These are phyloP conservation scores for Striga hermonthica DNA, from an alignment of 305 asterid genomes.

Conservation along the genomic window DNA sequence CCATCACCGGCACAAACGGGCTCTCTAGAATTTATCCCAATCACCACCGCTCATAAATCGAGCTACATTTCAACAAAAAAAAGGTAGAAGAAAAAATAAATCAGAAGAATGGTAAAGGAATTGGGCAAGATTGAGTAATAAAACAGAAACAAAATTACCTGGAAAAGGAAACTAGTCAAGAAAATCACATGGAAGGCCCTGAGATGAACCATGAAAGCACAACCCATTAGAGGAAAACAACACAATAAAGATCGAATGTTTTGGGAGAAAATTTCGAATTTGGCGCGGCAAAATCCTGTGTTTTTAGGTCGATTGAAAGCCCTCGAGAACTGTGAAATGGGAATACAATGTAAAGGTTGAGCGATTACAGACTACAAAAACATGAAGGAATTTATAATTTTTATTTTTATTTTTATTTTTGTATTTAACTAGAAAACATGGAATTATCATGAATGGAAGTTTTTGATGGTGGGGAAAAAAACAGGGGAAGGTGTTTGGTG, in stretches of 20 bases:
- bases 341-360: conserved; percentile 20
- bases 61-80: not conserved
- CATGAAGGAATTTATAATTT: too few species aligned
- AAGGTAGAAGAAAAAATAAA: not conserved
- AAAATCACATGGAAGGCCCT: conserved; percentile 26
- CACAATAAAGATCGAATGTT: not conserved
- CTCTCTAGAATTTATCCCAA: conserved; percentile 29
- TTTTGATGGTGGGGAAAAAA: too few species aligned
- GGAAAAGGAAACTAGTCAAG: conserved; percentile 27
- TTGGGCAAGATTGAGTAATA: not conserved
- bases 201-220: conserved; percentile 20
- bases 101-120: not conserved
- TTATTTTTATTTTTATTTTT: too few species aligned
- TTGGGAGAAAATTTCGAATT: conserved; percentile 8
- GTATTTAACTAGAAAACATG: too few species aligned
- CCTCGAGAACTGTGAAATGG: conserved; percentile 26
- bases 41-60: conserved; percentile 18
- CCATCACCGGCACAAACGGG: conserved; percentile 38
- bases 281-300: conserved; percentile 32
- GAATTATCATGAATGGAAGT: too few species aligned
- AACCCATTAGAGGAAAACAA: conserved; percentile 32
- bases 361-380: not conserved
- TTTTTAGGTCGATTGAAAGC: conserved; percentile 30
- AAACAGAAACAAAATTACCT: conserved; percentile 14
- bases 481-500: too few species aligned